Evolutionary conservation across 257 asterid species (phyloP), one percentile per base, ranked within the genome.

Genomic region (Solanum etuberosum): DNA sequence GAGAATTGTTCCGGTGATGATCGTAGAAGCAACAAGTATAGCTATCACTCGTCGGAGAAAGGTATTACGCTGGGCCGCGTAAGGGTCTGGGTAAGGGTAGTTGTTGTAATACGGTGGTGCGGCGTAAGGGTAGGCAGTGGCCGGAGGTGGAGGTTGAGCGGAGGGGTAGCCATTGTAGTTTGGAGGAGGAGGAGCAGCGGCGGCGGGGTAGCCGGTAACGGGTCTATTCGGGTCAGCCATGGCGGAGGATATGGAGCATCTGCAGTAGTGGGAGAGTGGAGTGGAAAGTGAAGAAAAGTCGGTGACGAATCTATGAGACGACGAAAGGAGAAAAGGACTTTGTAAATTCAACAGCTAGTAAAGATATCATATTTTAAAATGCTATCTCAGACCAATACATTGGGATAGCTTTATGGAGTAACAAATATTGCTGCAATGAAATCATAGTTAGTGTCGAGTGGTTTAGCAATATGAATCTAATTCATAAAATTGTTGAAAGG

Each of bases 161-260:
- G 90, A 87, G 6, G 92, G 74, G 93, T 91, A 89, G 70, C 94
- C 96, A 67, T 90, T 91, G 81, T 88, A 57, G 83, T 88, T 86
- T 7, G 96, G 91, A 14, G 74, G 51, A 31, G 42, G 11, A 3
- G 42, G 42, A 2, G 59, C n/a, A 9, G 34, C 67, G 16, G 78
- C 9, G 72, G 94, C 96, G 11, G 98, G 98, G 85, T 94, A 94
- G 70, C 98, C 99, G 27, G 99, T 95, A 15, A 92, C 98, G 13
- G 96, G 98, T 83, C 98, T 87, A 70, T 90, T 92, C 32, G 91
- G 93, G 88, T 95, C 98, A 83, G 87, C 92, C 97, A 93, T 92
- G 59, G 86, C n/a, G 78, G 78, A 23, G 29, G 14, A 23, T 21
- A 82, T 35, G 80, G 68, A 85, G 87, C 72, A 80, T 82, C 27